phyloP scores from a whole-genome alignment of 1,284 basidiomycete species.

The Ceraceosorus bombacis region DNA sequence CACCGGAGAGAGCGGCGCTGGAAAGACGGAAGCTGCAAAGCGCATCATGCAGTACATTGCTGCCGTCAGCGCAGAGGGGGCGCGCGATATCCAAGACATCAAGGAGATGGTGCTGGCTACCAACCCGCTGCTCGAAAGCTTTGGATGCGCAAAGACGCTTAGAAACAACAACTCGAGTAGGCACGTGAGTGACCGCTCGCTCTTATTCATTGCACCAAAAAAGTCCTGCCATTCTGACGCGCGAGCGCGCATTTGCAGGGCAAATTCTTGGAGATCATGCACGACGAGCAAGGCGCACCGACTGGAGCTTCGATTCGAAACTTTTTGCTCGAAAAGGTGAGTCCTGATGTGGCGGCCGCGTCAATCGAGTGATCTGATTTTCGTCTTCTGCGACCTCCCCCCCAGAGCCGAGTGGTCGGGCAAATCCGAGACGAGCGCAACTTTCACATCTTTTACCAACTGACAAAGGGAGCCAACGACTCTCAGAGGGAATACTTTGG shows the following conservation, averaged over 20 bases:
- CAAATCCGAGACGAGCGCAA: constrained; percentile 94
- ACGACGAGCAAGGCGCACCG: constrained; percentile 83
- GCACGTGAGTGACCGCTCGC: constrained; percentile 53
- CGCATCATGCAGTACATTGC: constrained; percentile 99
- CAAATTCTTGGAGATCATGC: constrained; percentile 99
- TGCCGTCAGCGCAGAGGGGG: constrained; percentile 74
- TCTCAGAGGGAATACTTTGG: constrained; percentile 89
- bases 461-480: constrained; percentile 86
- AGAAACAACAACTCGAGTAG: constrained; percentile 98
- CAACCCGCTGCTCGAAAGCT: constrained; percentile 93
- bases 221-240: neutral
- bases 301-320: constrained; percentile 98
- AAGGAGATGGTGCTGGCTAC: constrained; percentile 99
- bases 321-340: constrained; percentile 83
- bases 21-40: constrained; percentile 46
- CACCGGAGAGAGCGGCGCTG: constrained; percentile 73
- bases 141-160: constrained; percentile 97
- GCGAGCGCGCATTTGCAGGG: constrained; percentile 51
- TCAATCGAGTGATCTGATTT: neutral
- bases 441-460: constrained; percentile 99
- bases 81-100: constrained; percentile 74
- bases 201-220: neutral
- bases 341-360: neutral
- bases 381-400: neutral
- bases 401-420: constrained; percentile 71